A percentile compares a stretch with the other conserved stretches of the same genome.
Conservation (phyloP, 169 alveolate species). For the Miamiensis avidus region DNA sequence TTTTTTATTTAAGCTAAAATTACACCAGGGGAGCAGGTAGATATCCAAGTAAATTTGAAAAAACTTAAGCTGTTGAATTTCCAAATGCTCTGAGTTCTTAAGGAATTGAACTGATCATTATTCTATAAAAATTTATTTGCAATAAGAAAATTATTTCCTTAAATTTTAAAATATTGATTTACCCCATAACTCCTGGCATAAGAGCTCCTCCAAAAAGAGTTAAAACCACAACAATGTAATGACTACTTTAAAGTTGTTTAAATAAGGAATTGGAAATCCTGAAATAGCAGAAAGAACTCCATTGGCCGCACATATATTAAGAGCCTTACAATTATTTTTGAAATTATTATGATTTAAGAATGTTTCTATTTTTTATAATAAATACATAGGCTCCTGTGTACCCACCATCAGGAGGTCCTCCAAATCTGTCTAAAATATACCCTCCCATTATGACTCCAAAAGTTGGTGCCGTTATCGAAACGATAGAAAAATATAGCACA, state of each 20-base stretch:
- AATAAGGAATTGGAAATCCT: conserved; percentile 38
- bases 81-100: conserved; percentile 31
- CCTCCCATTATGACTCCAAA: conserved; percentile 70
- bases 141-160: conserved; percentile 8
- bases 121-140: background rate
- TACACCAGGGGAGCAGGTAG: conserved; percentile 25
- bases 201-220: conserved; percentile 44
- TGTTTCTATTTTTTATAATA: background rate
- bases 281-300: conserved; percentile 36
- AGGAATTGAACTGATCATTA: conserved; percentile 34
- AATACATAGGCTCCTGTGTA: background rate
- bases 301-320: conserved; percentile 24
- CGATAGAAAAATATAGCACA: conserved; percentile 47
- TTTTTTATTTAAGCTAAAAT: no score
- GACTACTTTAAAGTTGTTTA: conserved; percentile 12
- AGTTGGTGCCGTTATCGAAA: conserved; percentile 65
- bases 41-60: conserved; percentile 35
- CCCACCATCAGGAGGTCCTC: conserved; percentile 35
- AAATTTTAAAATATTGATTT: background rate
- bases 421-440: conserved; percentile 24
- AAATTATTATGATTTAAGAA: background rate
- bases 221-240: conserved; percentile 43
- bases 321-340: background rate
- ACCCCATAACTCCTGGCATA: conserved; percentile 32
- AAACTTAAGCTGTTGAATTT: conserved; percentile 26